Percentiles rank a stretch among this genome's conserved stretches.
Conservation (phyloP, 2,329 filamentous ascomycete genomes). For the Venturia pyrina region DNA sequence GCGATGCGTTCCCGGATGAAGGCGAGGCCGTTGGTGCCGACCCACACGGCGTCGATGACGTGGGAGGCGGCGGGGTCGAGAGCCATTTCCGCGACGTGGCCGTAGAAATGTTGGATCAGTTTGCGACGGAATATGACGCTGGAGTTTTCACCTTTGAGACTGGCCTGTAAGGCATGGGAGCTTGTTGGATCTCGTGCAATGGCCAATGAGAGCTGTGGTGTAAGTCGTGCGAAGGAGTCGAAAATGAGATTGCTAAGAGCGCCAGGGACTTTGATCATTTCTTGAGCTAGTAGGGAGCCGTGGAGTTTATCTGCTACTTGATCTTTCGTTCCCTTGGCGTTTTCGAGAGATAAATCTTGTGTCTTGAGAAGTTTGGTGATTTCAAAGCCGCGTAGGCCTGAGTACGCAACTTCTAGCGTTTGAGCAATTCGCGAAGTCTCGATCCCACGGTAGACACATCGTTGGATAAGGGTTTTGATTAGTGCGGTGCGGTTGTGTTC, state of each 20-base stretch:
- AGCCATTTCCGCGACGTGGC: conserved; percentile 50
- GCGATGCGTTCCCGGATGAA: conserved; percentile 60
- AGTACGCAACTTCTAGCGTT: conserved; percentile 46
- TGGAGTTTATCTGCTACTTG: conserved; percentile 53
- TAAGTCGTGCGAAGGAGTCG: conserved; percentile 40
- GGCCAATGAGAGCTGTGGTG: conserved; percentile 42
- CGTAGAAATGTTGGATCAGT: conserved; percentile 53
- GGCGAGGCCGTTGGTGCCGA: conserved; percentile 51
- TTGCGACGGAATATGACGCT: conserved; percentile 48
- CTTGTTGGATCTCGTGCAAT: conserved; percentile 53
- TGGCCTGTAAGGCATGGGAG: conserved; percentile 54
- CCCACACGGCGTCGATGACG: conserved; percentile 57
- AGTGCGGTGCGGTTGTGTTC: conserved; percentile 68
- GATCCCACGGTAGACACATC: conserved; percentile 59
- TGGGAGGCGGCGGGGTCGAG: conserved; percentile 54
- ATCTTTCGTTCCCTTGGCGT: conserved; percentile 16
- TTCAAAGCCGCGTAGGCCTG: conserved; percentile 39
- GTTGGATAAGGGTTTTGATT: conserved; percentile 71
- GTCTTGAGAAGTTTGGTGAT: conserved; percentile 48
- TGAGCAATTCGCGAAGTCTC: conserved; percentile 46
- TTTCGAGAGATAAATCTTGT: conserved; percentile 17
- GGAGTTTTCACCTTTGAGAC: conserved; percentile 43
- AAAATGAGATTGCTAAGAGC: conserved; percentile 61
- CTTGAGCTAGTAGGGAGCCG: conserved; percentile 69
- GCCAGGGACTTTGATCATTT: conserved; percentile 69